Conservation (phyloP, 768 basidiomycete genomes). For the Dendrothele bispora region DNA sequence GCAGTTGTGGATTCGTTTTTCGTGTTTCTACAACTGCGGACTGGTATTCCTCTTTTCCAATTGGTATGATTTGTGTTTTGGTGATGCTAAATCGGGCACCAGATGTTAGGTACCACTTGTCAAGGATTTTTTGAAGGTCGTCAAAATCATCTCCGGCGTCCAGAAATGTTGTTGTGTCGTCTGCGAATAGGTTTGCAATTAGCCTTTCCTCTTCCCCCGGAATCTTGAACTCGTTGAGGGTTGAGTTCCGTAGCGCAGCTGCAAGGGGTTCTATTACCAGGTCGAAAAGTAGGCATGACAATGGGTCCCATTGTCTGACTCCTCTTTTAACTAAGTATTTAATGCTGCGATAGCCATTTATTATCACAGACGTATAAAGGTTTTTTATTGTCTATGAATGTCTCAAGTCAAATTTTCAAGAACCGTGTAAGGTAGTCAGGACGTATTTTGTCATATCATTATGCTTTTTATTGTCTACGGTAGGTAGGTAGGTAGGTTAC, state of each 20-base stretch:
- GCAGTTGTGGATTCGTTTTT: neutral
- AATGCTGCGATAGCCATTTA: constrained; percentile 22
- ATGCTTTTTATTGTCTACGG: too few species aligned
- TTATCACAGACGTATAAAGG: constrained; percentile 18
- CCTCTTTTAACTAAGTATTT: constrained; percentile 20
- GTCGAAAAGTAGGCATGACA: too few species aligned
- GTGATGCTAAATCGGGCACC: constrained; percentile 17
- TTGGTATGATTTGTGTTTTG: constrained; percentile 23
- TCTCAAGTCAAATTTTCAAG: too few species aligned
- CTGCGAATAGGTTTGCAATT: constrained; percentile 21
- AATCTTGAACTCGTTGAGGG: constrained; percentile 14
- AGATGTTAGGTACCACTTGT: constrained; percentile 8
- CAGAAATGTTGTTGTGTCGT: constrained; percentile 22
- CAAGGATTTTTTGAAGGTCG: constrained; percentile 4
- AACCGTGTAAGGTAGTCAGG: too few species aligned
- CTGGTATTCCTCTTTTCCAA: constrained; percentile 6
- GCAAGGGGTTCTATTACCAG: constrained; percentile 28
- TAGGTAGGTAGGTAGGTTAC: too few species aligned
- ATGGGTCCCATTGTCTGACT: constrained; percentile 28
- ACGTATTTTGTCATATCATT: too few species aligned
- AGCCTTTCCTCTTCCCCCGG: constrained; percentile 9
- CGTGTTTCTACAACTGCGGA: neutral
- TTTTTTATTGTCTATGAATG: too few species aligned
- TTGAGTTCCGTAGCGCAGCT: constrained; percentile 9
- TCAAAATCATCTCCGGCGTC: constrained; percentile 1